These are phyloP conservation scores for Chytriomyces hyalinus DNA, from an alignment of 192 early-diverging fungal genomes.

Conservation along the genomic window DNA sequence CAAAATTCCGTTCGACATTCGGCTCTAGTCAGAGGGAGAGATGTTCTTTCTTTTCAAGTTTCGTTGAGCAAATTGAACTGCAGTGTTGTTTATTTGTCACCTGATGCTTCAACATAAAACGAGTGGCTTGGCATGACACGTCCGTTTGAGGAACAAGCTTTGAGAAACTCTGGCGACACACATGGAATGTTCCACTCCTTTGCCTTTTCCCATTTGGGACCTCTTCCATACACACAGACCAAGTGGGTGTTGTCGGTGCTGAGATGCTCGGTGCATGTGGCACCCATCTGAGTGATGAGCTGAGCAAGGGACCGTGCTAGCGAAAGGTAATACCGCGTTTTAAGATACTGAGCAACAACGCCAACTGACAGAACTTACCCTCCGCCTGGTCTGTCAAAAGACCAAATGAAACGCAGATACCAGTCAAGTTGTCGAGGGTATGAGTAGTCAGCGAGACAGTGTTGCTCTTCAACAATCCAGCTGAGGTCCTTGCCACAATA, in stretches of 20 bases:
- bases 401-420: constrained; percentile 95
- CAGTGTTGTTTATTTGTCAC: neutral
- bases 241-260: constrained; percentile 91
- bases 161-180: constrained; percentile 94
- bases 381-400: constrained; percentile 78
- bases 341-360: too few species aligned
- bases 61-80: too few species aligned
- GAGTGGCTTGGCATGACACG: constrained; percentile 76
- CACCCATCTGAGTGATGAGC: constrained; percentile 79
- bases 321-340: too few species aligned
- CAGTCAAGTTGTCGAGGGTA: constrained; percentile 93
- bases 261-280: constrained; percentile 85
- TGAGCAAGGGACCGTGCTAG: constrained; percentile 65
- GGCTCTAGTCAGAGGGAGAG: too few species aligned
- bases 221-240: constrained; percentile 81
- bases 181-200: constrained; percentile 90
- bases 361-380: constrained; percentile 42
- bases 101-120: constrained; percentile 49
- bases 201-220: constrained; percentile 87
- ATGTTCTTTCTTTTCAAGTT: too few species aligned
- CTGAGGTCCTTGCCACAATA: constrained; percentile 90
- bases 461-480: constrained; percentile 83
- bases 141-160: constrained; percentile 85
- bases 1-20: too few species aligned
- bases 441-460: constrained; percentile 81